Conservation (phyloP, 805 yeast species). For the Wickerhamomyces ciferrii region DNA sequence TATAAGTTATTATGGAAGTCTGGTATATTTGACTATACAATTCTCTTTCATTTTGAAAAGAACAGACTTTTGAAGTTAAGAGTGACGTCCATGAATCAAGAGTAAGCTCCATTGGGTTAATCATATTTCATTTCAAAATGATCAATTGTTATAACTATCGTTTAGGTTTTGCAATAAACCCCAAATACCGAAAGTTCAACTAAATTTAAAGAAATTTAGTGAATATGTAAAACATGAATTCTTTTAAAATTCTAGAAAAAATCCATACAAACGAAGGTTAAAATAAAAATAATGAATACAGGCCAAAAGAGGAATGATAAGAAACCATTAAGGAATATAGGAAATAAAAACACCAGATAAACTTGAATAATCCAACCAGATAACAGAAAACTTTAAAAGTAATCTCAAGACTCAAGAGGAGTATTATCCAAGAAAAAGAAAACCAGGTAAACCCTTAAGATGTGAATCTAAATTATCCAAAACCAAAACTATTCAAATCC, state of each 20-base stretch:
- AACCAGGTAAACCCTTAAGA: no score
- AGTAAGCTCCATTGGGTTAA: slow-evolving; percentile 88
- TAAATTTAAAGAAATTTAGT: slow-evolving; percentile 1
- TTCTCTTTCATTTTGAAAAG: slow-evolving; percentile 22
- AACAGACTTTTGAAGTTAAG: slow-evolving; percentile 15
- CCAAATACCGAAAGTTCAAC: slow-evolving; percentile 54
- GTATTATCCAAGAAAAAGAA: slow-evolving; percentile 8
- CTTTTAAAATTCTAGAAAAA: background rate
- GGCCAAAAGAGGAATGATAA: no score
- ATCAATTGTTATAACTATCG: slow-evolving; percentile 74
- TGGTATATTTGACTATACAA: slow-evolving; percentile 68
- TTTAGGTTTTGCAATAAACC: slow-evolving; percentile 44
- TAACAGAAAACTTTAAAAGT: background rate
- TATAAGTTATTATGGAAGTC: slow-evolving; percentile 26
- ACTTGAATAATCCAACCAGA: no score
- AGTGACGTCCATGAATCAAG: slow-evolving; percentile 57
- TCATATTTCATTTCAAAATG: slow-evolving; percentile 7
- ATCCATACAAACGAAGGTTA: background rate
- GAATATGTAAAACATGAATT: background rate
- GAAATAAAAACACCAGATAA: background rate
- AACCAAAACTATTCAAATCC: background rate
- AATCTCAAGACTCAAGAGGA: slow-evolving; percentile 20
- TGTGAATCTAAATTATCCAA: background rate
- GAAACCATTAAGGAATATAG: no score
- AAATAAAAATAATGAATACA: no score